Conservation (phyloP, 352 stramenopile species). For the Pythium phragmiticola region DNA sequence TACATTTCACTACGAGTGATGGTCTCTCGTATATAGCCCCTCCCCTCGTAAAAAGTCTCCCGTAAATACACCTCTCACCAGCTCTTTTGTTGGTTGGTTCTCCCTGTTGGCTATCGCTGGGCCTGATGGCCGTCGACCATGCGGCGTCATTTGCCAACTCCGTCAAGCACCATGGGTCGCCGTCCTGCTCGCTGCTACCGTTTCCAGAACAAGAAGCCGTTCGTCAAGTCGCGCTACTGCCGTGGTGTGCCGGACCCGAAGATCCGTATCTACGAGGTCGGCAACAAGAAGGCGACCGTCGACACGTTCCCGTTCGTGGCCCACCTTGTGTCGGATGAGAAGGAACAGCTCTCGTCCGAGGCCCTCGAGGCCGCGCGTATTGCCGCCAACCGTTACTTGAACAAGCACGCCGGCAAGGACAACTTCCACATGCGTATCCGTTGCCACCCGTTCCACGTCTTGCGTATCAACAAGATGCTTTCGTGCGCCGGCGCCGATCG, state of each 20-base stretch:
- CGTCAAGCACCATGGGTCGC: conserved; percentile 36
- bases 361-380: conserved; percentile 98
- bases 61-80: not conserved
- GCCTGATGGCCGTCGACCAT: not conserved
- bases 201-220: conserved; percentile 99
- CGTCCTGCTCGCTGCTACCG: conserved; percentile 98
- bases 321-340: conserved; percentile 95
- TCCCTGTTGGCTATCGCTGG: not conserved
- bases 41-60: not conserved
- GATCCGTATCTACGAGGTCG: conserved; percentile 99
- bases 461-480: conserved; percentile 99
- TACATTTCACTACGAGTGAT: not conserved
- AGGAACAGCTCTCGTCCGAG: conserved; percentile 95
- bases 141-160: conserved; percentile 11
- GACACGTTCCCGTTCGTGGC: conserved; percentile 98
- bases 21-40: not conserved
- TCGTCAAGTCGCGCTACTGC: conserved; percentile 99
- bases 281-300: conserved; percentile 97
- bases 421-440: conserved; percentile 99
- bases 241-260: conserved; percentile 96
- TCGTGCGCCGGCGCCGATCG: conserved; percentile 99
- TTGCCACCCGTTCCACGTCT: conserved; percentile 98
- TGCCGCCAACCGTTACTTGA: conserved; percentile 99
- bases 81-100: conserved; percentile 13
- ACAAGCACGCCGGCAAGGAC: conserved; percentile 98